Conservation (phyloP, 768 basidiomycete species). For the Pleurotus salmoneostramineus region DNA sequence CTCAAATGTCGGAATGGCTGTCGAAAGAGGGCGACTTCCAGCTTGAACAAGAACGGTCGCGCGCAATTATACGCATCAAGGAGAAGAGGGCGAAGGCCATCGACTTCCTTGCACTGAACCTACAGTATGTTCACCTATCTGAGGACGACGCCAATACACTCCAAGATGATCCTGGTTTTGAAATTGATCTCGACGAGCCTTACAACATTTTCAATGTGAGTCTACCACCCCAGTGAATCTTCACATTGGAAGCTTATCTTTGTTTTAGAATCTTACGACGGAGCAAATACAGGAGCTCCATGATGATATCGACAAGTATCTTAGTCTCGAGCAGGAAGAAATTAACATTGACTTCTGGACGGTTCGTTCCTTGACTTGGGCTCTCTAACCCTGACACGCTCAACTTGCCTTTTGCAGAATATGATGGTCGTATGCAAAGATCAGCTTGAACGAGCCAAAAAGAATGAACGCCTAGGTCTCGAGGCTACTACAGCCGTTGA, state of each 20-base stretch:
- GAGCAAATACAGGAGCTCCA: conserved; percentile 92
- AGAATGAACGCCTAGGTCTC: conserved; percentile 56
- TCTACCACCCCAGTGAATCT: conserved; percentile 5
- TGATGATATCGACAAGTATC: conserved; percentile 90
- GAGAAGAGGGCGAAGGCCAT: conserved; percentile 99
- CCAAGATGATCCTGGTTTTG: conserved; percentile 79
- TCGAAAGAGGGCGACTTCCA: conserved; percentile 97
- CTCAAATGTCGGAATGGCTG: conserved; percentile 98
- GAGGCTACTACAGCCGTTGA: conserved; percentile 81
- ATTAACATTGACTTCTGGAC: conserved; percentile 98
- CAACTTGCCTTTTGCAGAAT: conserved; percentile 45
- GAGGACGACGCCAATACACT: conserved; percentile 56
- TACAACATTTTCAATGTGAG: conserved; percentile 95
- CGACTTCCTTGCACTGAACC: conserved; percentile 93
- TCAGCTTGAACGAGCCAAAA: conserved; percentile 72
- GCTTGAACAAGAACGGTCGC: conserved; percentile 85
- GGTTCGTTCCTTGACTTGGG: conserved; percentile 36
- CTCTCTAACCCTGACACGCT: background rate
- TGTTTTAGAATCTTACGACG: conserved; percentile 69
- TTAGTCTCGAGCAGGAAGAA: conserved; percentile 79
- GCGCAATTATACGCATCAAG: conserved; percentile 91
- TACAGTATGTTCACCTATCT: conserved; percentile 82
- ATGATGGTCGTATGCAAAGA: conserved; percentile 98
- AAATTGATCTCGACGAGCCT: conserved; percentile 97
- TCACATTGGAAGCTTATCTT: no score